These are phyloP conservation scores for Dendrocalamus sinicus DNA, from an alignment of 176 grass and related monocot species.

Conservation along the genomic window DNA sequence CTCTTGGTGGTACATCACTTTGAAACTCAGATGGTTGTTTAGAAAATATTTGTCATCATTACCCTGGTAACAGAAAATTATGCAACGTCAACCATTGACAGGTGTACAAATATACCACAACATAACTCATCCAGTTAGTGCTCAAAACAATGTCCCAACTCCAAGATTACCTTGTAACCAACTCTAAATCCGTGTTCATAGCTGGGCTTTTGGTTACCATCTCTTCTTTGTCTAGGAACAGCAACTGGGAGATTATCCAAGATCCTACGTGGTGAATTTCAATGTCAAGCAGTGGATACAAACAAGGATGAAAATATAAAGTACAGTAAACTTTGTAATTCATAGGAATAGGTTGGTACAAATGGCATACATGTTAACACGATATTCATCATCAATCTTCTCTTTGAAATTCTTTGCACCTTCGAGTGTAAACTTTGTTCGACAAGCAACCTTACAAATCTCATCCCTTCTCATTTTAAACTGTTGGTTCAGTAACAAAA, in stretches of 20 bases:
- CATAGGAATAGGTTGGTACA: background rate
- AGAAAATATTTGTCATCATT: background rate
- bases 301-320: background rate
- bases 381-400: background rate
- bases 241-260: background rate
- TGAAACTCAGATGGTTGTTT: background rate
- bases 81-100: background rate
- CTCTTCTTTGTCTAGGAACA: slow-evolving; percentile 1
- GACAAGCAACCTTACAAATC: background rate
- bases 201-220: background rate
- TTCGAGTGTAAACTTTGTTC: background rate
- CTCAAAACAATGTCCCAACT: background rate
- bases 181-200: background rate
- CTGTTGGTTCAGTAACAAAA: background rate
- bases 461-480: slow-evolving; percentile 8
- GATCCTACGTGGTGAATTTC: background rate
- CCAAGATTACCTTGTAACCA: background rate
- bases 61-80: background rate
- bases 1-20: background rate
- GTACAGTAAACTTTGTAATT: background rate
- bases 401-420: background rate
- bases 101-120: background rate
- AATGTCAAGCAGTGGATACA: background rate
- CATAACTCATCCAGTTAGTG: background rate
- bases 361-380: background rate